Evolutionary conservation across 106 monocot genomes (phyloP).

Genomic region (Triglochin maritima): DNA sequence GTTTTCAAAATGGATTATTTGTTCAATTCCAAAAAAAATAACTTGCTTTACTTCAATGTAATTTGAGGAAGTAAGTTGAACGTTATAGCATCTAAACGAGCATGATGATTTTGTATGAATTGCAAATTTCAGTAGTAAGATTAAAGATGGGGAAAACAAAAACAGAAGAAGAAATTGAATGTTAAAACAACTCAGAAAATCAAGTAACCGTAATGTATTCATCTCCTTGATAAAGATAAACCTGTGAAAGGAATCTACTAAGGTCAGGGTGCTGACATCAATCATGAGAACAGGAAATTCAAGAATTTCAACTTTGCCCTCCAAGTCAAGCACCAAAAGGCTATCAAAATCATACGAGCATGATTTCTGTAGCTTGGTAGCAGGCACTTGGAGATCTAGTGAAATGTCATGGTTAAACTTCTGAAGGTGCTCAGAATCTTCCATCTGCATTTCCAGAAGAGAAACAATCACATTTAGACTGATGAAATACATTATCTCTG

Average conservation of each 20-base stretch:
- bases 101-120: no score
- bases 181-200: no score
- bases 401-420: conserved; percentile 77
- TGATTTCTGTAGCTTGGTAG: conserved; percentile 11
- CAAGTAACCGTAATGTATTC: not conserved
- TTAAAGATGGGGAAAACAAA: no score
- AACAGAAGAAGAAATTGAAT: no score
- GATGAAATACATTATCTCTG: no score
- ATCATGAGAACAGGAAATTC: conserved; percentile 97
- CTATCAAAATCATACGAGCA: conserved; percentile 49
- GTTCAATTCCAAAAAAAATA: no score
- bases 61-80: no score
- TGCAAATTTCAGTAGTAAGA: no score
- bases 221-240: conserved; percentile 3
- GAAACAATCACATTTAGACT: not conserved
- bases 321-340: conserved; percentile 84
- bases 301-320: conserved; percentile 94
- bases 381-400: conserved; percentile 42
- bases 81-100: no score
- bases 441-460: conserved; percentile 38
- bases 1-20: no score
- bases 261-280: conserved; percentile 51
- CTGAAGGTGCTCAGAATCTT: conserved; percentile 60
- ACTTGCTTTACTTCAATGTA: no score
- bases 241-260: conserved; percentile 89